Evolutionary conservation across 2,329 filamentous ascomycete genomes (phyloP).

Genomic region (Mariannaea elegans): DNA sequence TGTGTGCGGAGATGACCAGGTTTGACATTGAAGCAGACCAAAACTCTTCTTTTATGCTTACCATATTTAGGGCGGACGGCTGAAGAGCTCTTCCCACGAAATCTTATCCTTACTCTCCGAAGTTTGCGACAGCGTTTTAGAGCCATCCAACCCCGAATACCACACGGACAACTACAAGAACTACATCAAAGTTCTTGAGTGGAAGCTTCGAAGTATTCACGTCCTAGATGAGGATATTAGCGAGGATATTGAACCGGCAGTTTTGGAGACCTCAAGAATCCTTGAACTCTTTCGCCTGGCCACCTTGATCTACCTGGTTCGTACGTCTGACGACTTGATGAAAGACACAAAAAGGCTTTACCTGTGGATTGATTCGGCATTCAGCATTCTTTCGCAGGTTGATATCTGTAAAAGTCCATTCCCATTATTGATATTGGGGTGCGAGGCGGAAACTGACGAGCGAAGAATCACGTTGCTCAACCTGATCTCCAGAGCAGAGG

Average conservation of each 20-base stretch:
- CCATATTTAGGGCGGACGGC: background rate
- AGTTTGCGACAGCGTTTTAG: slow-evolving; percentile 2
- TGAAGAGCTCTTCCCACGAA: background rate
- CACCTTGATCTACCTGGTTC: slow-evolving; percentile 2
- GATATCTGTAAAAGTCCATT: slow-evolving; percentile 1
- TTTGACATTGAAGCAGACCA: too few relatives aligned
- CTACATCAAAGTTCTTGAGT: slow-evolving; percentile 8
- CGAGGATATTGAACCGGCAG: background rate
- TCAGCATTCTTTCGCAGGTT: background rate
- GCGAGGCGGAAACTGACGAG: slow-evolving; percentile 3
- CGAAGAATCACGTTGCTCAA: background rate
- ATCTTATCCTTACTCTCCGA: slow-evolving; percentile 4
- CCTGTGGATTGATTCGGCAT: background rate
- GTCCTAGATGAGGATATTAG: background rate
- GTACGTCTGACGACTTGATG: background rate
- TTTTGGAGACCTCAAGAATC: background rate
- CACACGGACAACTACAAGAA: slow-evolving; percentile 3
- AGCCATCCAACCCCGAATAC: background rate
- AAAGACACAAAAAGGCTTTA: background rate
- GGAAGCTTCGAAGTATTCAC: background rate
- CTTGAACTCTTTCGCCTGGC: slow-evolving; percentile 1
- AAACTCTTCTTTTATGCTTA: too few relatives aligned
- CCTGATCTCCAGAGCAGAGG: background rate
- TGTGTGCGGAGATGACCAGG: background rate
- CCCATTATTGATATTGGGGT: slow-evolving; percentile 9